Evolutionary conservation across 306 rosid genomes (phyloP), one percentile per base, ranked within the genome.

Genomic region (Casuarina cunninghamiana): DNA sequence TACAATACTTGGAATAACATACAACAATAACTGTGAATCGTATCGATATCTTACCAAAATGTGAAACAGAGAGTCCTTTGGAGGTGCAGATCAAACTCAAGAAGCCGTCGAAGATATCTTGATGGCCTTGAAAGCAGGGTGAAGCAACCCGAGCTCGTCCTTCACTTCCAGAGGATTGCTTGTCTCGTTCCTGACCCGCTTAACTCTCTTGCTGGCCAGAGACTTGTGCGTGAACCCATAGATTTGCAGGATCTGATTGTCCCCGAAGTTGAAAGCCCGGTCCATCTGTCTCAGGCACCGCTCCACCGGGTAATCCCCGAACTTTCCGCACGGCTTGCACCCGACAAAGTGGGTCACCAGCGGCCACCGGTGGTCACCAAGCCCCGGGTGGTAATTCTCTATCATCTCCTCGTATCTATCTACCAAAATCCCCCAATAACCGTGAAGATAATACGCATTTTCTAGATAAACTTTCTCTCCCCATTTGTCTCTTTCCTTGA

Each of bases 341-440:
- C 98, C 98, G 60, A 93, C 98, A 48, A 93, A 93, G 72, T 93
- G 98, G 26, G 98, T 93, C 78, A 93, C 98, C 72, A 93, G 82
- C 0, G 98, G 98, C 98, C 98, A 93, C 49, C 98, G 73, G 71
- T 93, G 93, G 16, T 93, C 98, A 1, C 98, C 98, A 0, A 93
- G 50, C 3, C 98, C 98, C 2, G 98, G 98, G 32, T 86, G 93
- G 54, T 91, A 80, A 58, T 90, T 93, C 77, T 90, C 91, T 2
- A 91, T 83, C 89, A 87, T 81, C 58, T 93, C 98, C 85, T 93
- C 98, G 16, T 93, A 93, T 6, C 80, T 77, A 75, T 93, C 98
- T 4, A 93, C 98, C 89, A 93, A 43, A 81, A 91, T 90, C 2
- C 97, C 98, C 98, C 97, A 93, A 45, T 88, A 93, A 11, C 98